Percentiles rank a stretch among this genome's conserved stretches.
Conservation (phyloP, 352 stramenopile species). For the Globisporangium perplexum region DNA sequence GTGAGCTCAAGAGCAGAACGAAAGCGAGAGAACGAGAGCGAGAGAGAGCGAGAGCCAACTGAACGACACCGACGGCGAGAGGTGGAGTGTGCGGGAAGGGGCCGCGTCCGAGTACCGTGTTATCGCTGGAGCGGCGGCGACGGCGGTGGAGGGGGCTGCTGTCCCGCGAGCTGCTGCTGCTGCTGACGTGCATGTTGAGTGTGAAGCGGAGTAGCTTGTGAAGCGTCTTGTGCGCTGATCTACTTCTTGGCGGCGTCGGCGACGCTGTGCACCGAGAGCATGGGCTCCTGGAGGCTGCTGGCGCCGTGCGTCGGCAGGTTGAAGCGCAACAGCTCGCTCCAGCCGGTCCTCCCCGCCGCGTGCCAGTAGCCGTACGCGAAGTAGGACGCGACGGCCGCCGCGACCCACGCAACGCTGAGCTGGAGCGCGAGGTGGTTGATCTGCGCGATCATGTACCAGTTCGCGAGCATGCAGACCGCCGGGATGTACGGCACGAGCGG, state of each 20-base stretch:
- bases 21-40: neutral
- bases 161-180: neutral
- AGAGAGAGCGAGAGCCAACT: neutral
- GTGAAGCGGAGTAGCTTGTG: neutral
- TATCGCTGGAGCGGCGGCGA: neutral
- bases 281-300: constrained; percentile 22
- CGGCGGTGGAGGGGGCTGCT: neutral
- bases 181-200: neutral
- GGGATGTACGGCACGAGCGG: constrained; percentile 58
- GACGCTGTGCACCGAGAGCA: constrained; percentile 17
- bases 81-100: neutral
- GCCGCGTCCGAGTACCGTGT: neutral
- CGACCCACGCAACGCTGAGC: constrained; percentile 42
- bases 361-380: constrained; percentile 52
- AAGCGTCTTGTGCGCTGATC: neutral
- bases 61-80: neutral
- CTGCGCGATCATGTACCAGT: constrained; percentile 68
- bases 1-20: neutral
- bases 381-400: constrained; percentile 39
- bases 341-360: constrained; percentile 31
- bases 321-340: constrained; percentile 31
- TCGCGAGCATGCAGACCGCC: constrained; percentile 41
- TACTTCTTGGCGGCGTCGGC: constrained; percentile 3
- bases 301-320: constrained; percentile 22
- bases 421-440: constrained; percentile 29